Evolutionary conservation across 2,329 filamentous ascomycete genomes (phyloP).

Genomic region (Cercospora sp.): DNA sequence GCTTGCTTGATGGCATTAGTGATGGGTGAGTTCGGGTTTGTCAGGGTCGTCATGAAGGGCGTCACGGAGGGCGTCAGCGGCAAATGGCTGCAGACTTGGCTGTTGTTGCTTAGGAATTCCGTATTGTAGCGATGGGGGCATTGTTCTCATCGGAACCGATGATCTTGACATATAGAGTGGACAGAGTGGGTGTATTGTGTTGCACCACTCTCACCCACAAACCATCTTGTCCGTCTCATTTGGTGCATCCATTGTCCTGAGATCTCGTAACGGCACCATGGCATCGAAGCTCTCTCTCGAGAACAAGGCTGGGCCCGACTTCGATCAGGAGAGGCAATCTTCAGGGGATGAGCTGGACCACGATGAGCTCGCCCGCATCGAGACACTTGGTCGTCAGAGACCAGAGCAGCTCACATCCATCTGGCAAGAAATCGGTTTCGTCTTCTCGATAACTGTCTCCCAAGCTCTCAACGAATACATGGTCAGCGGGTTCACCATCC

Average conservation of each 20-base stretch:
- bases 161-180: background rate
- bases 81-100: slow-evolving; percentile 1
- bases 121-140: background rate
- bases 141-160: background rate
- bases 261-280: background rate
- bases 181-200: background rate
- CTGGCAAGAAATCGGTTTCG: slow-evolving; percentile 62
- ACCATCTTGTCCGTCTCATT: background rate
- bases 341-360: background rate
- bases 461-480: slow-evolving; percentile 62
- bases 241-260: background rate
- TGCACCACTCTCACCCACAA: background rate
- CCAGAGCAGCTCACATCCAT: slow-evolving; percentile 57
- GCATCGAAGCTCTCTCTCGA: background rate
- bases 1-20: background rate
- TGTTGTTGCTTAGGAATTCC: background rate
- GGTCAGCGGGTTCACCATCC: slow-evolving; percentile 70
- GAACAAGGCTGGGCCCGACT: background rate
- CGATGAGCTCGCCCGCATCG: slow-evolving; percentile 47
- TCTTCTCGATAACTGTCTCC: slow-evolving; percentile 51
- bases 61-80: background rate
- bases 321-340: background rate
- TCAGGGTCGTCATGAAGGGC: background rate
- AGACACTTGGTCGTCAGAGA: slow-evolving; percentile 63
- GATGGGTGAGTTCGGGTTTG: background rate